These are phyloP conservation scores for Russula compacta DNA, from an alignment of 768 basidiomycete species.

Conservation along the genomic window DNA sequence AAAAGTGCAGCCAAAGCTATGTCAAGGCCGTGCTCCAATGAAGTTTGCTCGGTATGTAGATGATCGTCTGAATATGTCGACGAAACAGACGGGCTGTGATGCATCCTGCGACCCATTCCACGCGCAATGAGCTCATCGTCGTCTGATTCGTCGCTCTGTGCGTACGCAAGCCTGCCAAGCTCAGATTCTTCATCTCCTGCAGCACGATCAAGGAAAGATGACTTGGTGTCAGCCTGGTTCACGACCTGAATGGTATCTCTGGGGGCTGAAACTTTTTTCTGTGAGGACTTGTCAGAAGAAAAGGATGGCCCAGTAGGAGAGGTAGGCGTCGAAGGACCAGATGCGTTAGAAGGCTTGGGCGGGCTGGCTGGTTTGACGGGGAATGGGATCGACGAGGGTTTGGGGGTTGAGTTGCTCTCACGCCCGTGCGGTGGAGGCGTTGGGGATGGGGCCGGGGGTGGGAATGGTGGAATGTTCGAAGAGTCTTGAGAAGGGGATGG, in stretches of 20 bases:
- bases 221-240: constrained; percentile 1
- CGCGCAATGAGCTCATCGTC: constrained; percentile 22
- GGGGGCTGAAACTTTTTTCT: constrained; percentile 19
- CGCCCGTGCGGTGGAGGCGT: constrained; percentile 1
- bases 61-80: constrained; percentile 23
- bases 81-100: constrained; percentile 25
- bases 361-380: constrained; percentile 15
- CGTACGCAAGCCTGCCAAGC: constrained; percentile 32
- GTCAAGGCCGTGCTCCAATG: constrained; percentile 26
- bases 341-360: constrained; percentile 21
- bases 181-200: constrained; percentile 22
- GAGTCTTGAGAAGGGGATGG: neutral
- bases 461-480: constrained; percentile 14
- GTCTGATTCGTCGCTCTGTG: constrained; percentile 21
- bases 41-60: neutral
- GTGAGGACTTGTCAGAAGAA: constrained; percentile 49
- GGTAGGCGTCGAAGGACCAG: constrained; percentile 22
- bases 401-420: neutral
- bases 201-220: neutral
- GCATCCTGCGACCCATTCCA: constrained; percentile 16
- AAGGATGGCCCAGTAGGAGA: constrained; percentile 24
- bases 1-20: constrained; percentile 44
- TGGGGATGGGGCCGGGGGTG: constrained; percentile 11
- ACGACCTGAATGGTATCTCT: constrained; percentile 10
- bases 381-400: constrained; percentile 22